A percentile compares a stretch with the other conserved stretches of the same genome.
phyloP scores from a whole-genome alignment of 441 rosid genomes.

The Theobroma grandiflorum region DNA sequence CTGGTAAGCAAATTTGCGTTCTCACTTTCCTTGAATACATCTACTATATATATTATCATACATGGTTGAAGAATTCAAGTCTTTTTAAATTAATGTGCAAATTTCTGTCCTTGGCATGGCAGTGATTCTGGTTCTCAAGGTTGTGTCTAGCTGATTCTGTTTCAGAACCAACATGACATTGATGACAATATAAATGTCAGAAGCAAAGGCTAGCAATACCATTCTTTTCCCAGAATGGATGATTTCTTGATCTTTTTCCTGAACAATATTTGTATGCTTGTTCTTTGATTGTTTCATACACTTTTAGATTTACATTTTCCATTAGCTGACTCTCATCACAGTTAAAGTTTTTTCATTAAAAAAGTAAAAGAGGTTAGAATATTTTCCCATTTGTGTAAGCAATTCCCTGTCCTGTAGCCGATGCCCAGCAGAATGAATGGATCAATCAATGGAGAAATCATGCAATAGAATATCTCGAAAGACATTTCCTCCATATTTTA shows the following conservation, averaged over 20 bases:
- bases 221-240: too few relatives aligned
- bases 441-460: too few relatives aligned
- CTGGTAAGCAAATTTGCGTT: neutral
- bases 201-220: too few relatives aligned
- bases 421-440: too few relatives aligned
- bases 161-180: neutral
- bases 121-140: neutral
- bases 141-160: neutral
- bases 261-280: too few relatives aligned
- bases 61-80: neutral
- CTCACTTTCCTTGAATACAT: neutral
- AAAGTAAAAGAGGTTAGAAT: neutral
- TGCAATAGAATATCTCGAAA: too few relatives aligned
- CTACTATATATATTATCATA: too few relatives aligned
- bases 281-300: too few relatives aligned
- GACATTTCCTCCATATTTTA: neutral
- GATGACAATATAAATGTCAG: neutral
- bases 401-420: neutral
- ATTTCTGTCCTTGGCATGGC: neutral
- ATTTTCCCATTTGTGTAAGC: neutral
- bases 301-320: too few relatives aligned
- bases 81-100: neutral
- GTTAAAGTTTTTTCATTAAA: neutral
- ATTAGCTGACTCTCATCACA: neutral
- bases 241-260: too few relatives aligned